A percentile compares a stretch with the other conserved stretches of the same genome.
These are phyloP conservation scores for Populus trichocarpa DNA, from an alignment of 441 rosid species.

Conservation along the genomic window DNA sequence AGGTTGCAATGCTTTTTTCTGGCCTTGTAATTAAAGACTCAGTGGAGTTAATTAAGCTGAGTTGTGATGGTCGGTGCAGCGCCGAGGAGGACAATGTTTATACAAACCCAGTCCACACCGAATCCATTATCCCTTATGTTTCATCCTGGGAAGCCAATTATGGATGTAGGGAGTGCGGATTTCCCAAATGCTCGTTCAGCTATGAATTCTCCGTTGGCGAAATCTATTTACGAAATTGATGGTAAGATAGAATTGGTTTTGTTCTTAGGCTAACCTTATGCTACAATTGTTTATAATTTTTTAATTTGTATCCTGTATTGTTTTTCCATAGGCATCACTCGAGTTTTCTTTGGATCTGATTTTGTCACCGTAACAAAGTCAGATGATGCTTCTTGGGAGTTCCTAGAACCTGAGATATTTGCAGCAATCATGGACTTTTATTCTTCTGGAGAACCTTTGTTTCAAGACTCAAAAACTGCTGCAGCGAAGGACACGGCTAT, in stretches of 20 bases:
- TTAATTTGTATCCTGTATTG: background rate
- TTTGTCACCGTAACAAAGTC: slow-evolving; percentile 90
- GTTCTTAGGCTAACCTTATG: background rate
- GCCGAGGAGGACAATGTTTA: slow-evolving; percentile 93
- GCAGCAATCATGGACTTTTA: slow-evolving; percentile 93
- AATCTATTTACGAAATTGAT: slow-evolving; percentile 69
- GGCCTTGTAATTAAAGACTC: background rate
- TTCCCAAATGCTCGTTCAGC: slow-evolving; percentile 84
- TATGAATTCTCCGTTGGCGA: slow-evolving; percentile 72
- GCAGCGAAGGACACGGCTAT: slow-evolving; percentile 88
- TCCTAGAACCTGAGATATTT: slow-evolving; percentile 83
- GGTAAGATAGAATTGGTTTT: slow-evolving; percentile 36
- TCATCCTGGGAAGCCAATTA: slow-evolving; percentile 81
- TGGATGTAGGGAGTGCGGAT: slow-evolving; percentile 91
- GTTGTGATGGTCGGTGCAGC: slow-evolving; percentile 31
- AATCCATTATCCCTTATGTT: slow-evolving; percentile 95
- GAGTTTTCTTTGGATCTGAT: slow-evolving; percentile 92
- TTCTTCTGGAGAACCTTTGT: slow-evolving; percentile 79
- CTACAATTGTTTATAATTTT: background rate
- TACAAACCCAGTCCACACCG: slow-evolving; percentile 93
- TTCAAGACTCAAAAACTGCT: slow-evolving; percentile 62
- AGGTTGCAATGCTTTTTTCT: background rate
- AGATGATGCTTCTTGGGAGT: slow-evolving; percentile 79
- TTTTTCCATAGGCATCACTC: slow-evolving; percentile 47
- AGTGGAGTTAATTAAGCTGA: background rate